phyloP scores from a whole-genome alignment of 192 early-diverging fungal genomes.

The Umbelopsis sp. region DNA sequence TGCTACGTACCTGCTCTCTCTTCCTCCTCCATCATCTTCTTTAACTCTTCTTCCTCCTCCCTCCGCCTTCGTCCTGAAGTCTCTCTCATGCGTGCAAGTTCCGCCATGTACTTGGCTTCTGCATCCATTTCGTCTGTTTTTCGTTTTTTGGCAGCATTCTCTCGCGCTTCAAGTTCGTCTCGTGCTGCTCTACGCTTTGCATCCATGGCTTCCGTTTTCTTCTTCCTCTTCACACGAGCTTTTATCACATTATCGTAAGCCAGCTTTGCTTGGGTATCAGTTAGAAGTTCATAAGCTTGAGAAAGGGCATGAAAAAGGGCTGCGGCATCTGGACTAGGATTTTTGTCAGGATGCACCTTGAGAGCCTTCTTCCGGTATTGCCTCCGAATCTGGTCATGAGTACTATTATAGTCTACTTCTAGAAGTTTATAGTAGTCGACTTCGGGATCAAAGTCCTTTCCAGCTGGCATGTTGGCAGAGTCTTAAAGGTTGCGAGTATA shows the following conservation, averaged over 20 bases:
- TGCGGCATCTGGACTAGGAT: conserved; percentile 68
- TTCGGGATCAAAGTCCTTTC: conserved; percentile 28
- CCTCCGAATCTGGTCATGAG: conserved; percentile 48
- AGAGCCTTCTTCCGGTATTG: conserved; percentile 69
- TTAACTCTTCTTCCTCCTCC: conserved; percentile 31
- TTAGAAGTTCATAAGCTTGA: conserved; percentile 49
- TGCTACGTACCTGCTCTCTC: conserved; percentile 1
- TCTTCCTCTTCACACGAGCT: conserved; percentile 47
- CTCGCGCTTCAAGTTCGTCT: conserved; percentile 51
- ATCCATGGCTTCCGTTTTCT: conserved; percentile 48
- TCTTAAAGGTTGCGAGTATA: neutral
- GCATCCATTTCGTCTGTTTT: conserved; percentile 45
- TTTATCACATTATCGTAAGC: conserved; percentile 46
- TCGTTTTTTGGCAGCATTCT: conserved; percentile 48
- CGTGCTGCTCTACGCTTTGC: conserved; percentile 44
- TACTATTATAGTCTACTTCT: conserved; percentile 45
- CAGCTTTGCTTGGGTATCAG: conserved; percentile 42
- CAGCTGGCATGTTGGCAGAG: neutral
- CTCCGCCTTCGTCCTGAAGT: conserved; percentile 33
- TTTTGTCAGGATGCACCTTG: conserved; percentile 89
- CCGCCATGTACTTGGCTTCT: conserved; percentile 38
- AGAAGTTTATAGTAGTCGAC: conserved; percentile 53
- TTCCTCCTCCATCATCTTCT: conserved; percentile 21
- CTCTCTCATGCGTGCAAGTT: conserved; percentile 43
- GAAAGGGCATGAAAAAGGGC: conserved; percentile 48